A percentile compares a stretch with the other conserved stretches of the same genome.
Evolutionary conservation across 2,329 filamentous ascomycete species (phyloP).

Genomic region (Aspergillus aculeatus): DNA sequence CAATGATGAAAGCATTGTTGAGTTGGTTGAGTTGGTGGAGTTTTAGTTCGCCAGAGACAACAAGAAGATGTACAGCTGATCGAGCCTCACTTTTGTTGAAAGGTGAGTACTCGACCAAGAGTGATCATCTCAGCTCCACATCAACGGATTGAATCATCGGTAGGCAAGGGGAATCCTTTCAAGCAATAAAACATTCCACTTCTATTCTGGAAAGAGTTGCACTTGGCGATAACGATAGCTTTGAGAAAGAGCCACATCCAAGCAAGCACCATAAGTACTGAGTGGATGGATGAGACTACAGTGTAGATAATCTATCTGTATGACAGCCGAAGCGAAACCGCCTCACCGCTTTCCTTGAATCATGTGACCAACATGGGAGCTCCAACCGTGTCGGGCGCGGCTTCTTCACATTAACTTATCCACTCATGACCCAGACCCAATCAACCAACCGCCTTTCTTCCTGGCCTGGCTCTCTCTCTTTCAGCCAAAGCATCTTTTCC

Average conservation of each 20-base stretch:
- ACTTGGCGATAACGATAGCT: too few species aligned
- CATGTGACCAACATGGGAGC: neutral
- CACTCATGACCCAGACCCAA: neutral
- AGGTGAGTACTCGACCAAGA: too few species aligned
- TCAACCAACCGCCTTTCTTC: neutral
- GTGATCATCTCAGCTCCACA: neutral
- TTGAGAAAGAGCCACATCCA: too few species aligned
- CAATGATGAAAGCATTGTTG: neutral
- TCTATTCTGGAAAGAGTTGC: too few species aligned
- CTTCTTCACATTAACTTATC: neutral
- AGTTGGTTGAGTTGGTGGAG: too few species aligned
- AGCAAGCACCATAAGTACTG: too few species aligned
- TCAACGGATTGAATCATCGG: neutral
- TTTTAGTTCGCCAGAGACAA: neutral
- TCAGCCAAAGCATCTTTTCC: neutral
- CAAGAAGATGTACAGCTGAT: neutral
- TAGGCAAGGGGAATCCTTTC: too few species aligned
- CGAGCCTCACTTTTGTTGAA: neutral
- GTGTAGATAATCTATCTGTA: neutral
- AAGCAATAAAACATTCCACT: too few species aligned
- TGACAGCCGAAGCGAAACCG: neutral
- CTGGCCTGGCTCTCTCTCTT: neutral
- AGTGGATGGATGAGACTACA: too few species aligned
- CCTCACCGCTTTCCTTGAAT: neutral
- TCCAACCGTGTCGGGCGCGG: neutral